Evolutionary conservation across 148 eudicot genomes (phyloP).

Genomic region (Amaranthus cruentus): DNA sequence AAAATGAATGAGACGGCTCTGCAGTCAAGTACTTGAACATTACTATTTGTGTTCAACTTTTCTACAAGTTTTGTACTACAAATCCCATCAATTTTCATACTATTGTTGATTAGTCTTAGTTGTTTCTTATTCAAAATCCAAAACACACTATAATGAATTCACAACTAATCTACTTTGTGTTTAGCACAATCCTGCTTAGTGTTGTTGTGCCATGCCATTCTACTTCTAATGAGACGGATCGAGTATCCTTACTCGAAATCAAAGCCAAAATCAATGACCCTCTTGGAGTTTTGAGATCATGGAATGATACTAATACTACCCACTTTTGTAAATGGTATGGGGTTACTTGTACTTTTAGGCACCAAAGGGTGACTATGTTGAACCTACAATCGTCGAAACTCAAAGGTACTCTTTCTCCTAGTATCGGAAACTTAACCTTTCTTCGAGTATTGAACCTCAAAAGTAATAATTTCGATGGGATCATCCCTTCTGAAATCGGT

Average conservation of each 20-base stretch:
- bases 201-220: background rate
- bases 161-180: background rate
- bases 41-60: too few relatives aligned
- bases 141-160: background rate
- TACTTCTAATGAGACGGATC: constrained; percentile 8
- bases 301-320: constrained; percentile 11
- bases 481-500: constrained; percentile 23
- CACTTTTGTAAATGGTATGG: constrained; percentile 27
- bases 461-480: constrained; percentile 13
- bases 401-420: constrained; percentile 20
- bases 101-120: too few relatives aligned
- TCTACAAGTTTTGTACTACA: too few relatives aligned
- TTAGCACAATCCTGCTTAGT: background rate
- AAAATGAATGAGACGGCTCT: too few relatives aligned
- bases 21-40: too few relatives aligned
- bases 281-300: constrained; percentile 6
- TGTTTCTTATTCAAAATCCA: too few relatives aligned
- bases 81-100: too few relatives aligned
- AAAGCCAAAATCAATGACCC: constrained; percentile 24
- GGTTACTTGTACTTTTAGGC: constrained; percentile 9
- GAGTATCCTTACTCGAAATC: constrained; percentile 13
- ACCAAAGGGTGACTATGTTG: constrained; percentile 8
- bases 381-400: constrained; percentile 3
- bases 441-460: background rate
- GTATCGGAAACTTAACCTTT: constrained; percentile 22